These are phyloP conservation scores for Plasmodium cynomolgi DNA, from an alignment of 169 alveolate genomes.

Conservation along the genomic window DNA sequence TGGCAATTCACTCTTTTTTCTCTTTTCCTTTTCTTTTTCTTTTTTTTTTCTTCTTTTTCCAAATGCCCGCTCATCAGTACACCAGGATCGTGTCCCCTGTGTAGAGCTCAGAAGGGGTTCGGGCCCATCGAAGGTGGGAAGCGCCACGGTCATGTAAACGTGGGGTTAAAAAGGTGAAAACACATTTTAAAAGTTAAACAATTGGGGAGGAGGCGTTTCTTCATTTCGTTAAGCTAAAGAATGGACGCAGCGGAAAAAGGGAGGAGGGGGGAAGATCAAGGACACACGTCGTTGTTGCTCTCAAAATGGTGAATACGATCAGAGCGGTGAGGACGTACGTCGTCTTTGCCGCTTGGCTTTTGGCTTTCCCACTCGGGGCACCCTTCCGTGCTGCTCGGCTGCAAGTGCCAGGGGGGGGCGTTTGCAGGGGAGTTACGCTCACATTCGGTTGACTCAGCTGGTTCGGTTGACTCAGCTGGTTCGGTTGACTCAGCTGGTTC, in stretches of 20 bases:
- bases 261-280: not conserved
- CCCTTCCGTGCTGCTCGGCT: not conserved
- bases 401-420: not conserved
- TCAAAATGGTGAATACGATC: not conserved
- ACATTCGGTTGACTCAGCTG: not conserved
- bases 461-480: not conserved
- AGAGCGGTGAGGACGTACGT: not conserved
- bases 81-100: not conserved
- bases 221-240: not conserved
- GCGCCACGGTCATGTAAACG: not conserved
- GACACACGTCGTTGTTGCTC: not conserved
- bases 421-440: not conserved
- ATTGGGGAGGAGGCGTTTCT: not conserved
- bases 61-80: not conserved
- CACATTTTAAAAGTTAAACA: not conserved
- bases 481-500: not conserved
- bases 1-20: not conserved
- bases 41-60: not conserved
- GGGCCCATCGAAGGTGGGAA: not conserved
- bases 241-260: not conserved
- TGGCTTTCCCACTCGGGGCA: not conserved
- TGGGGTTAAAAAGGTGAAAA: not conserved
- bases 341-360: not conserved
- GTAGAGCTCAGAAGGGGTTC: not conserved
- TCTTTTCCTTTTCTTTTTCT: not conserved